phyloP scores from a whole-genome alignment of 352 stramenopile genomes.

The Phytophthora foliorum region DNA sequence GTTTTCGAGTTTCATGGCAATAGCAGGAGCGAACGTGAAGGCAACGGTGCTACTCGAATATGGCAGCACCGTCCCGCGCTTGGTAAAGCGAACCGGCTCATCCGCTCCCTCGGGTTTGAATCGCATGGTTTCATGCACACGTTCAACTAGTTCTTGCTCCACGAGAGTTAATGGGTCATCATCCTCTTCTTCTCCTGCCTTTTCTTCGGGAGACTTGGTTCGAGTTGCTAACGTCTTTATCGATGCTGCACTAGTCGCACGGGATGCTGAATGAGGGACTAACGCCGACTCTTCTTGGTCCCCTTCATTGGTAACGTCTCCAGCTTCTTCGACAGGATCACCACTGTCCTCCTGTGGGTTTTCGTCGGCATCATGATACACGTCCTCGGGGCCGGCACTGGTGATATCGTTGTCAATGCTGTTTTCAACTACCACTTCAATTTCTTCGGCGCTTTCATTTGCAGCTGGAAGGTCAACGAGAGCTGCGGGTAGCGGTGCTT shows the following conservation, averaged over 20 bases:
- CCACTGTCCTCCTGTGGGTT: slow-evolving; percentile 23
- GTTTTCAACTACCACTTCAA: not conserved
- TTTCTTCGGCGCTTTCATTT: not conserved
- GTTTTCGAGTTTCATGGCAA: slow-evolving; percentile 45
- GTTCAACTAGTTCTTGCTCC: slow-evolving; percentile 45
- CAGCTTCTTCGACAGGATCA: slow-evolving; percentile 5
- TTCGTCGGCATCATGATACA: not conserved
- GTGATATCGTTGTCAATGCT: not conserved
- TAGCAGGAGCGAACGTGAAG: slow-evolving; percentile 71
- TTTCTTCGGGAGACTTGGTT: not conserved
- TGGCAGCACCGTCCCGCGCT: slow-evolving; percentile 49
- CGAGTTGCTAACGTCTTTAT: not conserved
- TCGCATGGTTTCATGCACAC: slow-evolving; percentile 36
- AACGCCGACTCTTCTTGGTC: not conserved
- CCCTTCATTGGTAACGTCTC: not conserved
- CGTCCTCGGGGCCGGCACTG: no score
- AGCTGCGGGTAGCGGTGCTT: not conserved
- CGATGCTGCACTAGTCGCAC: slow-evolving; percentile 10
- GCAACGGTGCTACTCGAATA: slow-evolving; percentile 57
- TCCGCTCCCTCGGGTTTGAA: slow-evolving; percentile 56
- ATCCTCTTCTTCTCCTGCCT: not conserved
- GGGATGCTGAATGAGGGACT: slow-evolving; percentile 5
- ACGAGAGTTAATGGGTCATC: slow-evolving; percentile 36
- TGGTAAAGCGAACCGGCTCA: slow-evolving; percentile 50
- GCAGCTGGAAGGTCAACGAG: not conserved